Evolutionary conservation across 1,284 basidiomycete genomes (phyloP), one percentile per base, ranked within the genome.

Genomic region (Omphalotus olearius): DNA sequence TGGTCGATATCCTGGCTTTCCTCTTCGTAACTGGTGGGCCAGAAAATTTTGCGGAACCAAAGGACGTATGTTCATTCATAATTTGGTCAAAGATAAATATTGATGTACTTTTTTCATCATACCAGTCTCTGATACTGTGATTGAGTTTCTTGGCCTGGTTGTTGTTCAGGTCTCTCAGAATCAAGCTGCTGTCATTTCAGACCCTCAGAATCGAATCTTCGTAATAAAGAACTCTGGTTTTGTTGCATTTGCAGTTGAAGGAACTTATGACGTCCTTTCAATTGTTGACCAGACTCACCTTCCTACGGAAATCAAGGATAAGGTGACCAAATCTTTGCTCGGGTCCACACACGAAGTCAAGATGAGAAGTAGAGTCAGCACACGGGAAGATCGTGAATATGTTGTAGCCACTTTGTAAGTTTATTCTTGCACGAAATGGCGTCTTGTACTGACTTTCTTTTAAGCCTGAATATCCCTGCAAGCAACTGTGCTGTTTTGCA

Each of bases 401-500:
- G 78, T 90, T 48, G 86, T 87, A 11, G 88, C 88, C 0, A 76
- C 81, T 39, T 90, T 90, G 85, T 88, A 60, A 54, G 81, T 36
- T 33, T 38, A 37, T 36, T 41, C 41, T 28, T 28, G 26, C 10
- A 5, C 26, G 10, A 28, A 5, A 28, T 28, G n/a, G 26, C 10
- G 4, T 10, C 26, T 28, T 10, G 5, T 28, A 10, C 26, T 28
- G 26, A 28, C 26, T 28, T 28, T 28, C 5, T 10, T 28, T 45
- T 7, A 51, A 88, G 84, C 70, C 66, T 91, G 60, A 85, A 91
- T 58, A 88, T 90, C 44, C 88, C 88, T 4, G 88, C 88, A 18
- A 90, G 82, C 61, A 91, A 91, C 63, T 91, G 88, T 59, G 88
- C 88, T 17, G 86, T 91, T 53, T 71, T 91, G 42, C 88, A 91